Evolutionary conservation across 129 eudicot genomes (phyloP), one percentile per base, ranked within the genome.

Genomic region (Saposhnikovia divaricata): DNA sequence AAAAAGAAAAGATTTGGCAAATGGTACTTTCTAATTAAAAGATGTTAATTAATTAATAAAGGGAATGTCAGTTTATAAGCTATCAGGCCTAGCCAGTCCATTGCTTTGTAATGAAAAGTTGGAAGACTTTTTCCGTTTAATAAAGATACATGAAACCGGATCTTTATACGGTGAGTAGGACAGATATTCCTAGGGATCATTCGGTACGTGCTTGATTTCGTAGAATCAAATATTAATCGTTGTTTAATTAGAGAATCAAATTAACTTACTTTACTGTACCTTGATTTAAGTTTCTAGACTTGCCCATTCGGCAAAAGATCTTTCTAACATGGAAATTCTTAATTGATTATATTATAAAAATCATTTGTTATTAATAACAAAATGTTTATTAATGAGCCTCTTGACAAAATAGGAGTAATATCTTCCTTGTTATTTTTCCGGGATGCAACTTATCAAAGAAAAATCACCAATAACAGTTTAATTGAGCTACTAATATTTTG

Each of bases 31-130:
- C 6, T 9, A 40, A 50, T 9, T 63, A 46, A 46, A 46, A 46
- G 15, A 46, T 46, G 0, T 46, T 46, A 11, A 46, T 12, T 46
- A 46, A 46, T 11, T 1, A 57, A 6, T 75, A 45, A 80, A 74
- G 34, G 16, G 25, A 19, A 39, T 31, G 34, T 12, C 18, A 43
- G 18, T 27, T 6, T 23, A n/a, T 31, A 68, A 68, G 43, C 40
- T 66, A 27, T 66, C 40, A 12, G 2, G n/a, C n/a, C 8, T 28
- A 9, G 19, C 27, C 18, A n/a, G 81, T 82, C 83, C 61, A 72
- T 81, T 75, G 84, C 76, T 76, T 87, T 77, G 86, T 27, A 72
- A 28, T 65, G 31, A 82, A 87, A 87, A 72, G 84, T 84, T 84
- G 80, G 86, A 87, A 82, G 50, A 2, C 61, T 69, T 66, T 65